Base-by-base conservation (phyloP, 345 rosid genomes). In the Tarenaya hassleriana region DNA sequence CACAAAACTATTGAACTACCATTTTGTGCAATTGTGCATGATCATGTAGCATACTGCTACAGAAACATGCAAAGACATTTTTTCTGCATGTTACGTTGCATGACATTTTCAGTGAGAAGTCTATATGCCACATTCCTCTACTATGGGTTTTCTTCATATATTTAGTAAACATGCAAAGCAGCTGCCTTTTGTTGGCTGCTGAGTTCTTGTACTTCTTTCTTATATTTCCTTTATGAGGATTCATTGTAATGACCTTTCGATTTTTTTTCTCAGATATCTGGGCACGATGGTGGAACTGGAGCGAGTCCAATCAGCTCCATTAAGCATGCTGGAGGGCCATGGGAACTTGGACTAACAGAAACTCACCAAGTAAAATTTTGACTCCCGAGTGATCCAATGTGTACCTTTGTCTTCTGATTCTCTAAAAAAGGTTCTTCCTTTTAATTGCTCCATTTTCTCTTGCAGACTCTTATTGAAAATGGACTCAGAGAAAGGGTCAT, bases 251-350 rank as follows among this genome's bases (percentile, higher is more conserved):
- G 20, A 13, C 13, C 8, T 50, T 59, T 45, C 50, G 5, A 55
- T 64, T 58, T 40, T 42, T n/a, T 20, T 64, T 39, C 24, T 59
- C 80, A 90, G 96, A 85, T 92, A 78, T 92, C 98, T 34, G 96
- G 98, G 10, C 98, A 92, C 71, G 96, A 92, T 76, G 98, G 96
- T 66, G 98, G 96, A 71, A 92, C 98, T 4, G 96, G 98, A 46
- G 98, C 98, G 50, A 92, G 96, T 68, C 98, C 96, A 18, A 82
- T 92, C 69, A 92, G 96, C 69, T 92, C 98, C 55, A 92, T 88
- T 56, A 92, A 92, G 71, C 96, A 92, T 64, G 98, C 98, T 61
- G 96, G 98, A 68, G 98, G 98, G 18, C 98, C 98, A 21, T 92
- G 96, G 98, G 98, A 92, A 59, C 94, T 92, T 68, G 98, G 96